Evolutionary conservation across 2,329 filamentous ascomycete species (phyloP).

Genomic region (Madurella fahalii): DNA sequence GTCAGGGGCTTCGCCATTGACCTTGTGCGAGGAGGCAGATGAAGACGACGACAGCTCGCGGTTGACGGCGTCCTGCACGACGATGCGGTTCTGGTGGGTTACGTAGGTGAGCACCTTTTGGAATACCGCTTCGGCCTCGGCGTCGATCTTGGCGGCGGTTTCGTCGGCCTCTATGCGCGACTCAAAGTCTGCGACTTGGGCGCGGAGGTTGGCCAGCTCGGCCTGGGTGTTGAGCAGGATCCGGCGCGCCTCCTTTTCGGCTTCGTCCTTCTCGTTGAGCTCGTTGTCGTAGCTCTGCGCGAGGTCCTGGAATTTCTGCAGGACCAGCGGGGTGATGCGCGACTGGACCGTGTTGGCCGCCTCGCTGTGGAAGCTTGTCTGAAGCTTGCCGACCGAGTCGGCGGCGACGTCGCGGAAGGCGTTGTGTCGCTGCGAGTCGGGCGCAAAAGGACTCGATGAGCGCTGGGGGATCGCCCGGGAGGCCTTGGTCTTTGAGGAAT

Average conservation of each 20-base stretch:
- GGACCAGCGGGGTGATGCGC: conserved; percentile 64
- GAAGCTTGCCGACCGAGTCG: conserved; percentile 38
- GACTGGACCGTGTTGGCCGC: conserved; percentile 66
- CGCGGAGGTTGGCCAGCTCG: conserved; percentile 59
- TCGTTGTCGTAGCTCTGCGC: conserved; percentile 70
- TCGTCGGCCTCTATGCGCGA: conserved; percentile 53
- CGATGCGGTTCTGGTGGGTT: conserved; percentile 49
- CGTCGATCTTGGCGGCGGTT: conserved; percentile 44
- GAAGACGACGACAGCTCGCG: conserved; percentile 38
- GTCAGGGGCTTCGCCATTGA: conserved; percentile 41
- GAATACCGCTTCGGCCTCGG: conserved; percentile 47
- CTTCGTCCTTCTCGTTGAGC: conserved; percentile 67
- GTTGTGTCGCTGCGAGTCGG: conserved; percentile 54
- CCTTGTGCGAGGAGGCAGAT: conserved; percentile 22
- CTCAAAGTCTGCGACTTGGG: conserved; percentile 57
- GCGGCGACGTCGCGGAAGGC: conserved; percentile 49
- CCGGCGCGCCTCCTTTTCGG: conserved; percentile 63
- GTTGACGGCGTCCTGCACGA: conserved; percentile 50
- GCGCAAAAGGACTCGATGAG: conserved; percentile 70
- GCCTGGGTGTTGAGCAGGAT: conserved; percentile 63
- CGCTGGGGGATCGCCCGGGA: conserved; percentile 59
- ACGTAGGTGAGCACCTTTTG: conserved; percentile 33
- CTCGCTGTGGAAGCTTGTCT: conserved; percentile 51
- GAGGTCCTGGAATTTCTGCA: conserved; percentile 69
- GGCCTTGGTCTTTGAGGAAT: conserved; percentile 60